Percentiles rank a stretch among this genome's conserved stretches.
These are phyloP conservation scores for Gracilaria gracilis DNA, from an alignment of 23 red algal genomes.

Conservation along the genomic window DNA sequence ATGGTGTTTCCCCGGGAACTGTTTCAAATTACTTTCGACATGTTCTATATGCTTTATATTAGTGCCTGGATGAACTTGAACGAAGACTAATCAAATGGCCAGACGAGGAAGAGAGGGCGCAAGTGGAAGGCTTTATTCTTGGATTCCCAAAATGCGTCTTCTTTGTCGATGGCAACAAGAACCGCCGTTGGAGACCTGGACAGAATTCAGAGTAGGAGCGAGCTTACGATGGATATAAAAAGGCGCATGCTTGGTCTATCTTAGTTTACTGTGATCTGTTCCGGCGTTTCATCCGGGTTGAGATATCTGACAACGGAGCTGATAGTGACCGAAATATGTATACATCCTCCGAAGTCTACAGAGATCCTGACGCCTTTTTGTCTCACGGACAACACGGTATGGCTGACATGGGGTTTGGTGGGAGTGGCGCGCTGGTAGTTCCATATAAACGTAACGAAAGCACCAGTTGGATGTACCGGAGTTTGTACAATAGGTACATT, in stretches of 20 bases:
- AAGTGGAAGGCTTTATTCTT: conserved; percentile 29
- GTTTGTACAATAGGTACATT: conserved; percentile 14
- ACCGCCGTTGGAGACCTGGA: conserved; percentile 9
- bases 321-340: conserved; percentile 44
- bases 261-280: neutral
- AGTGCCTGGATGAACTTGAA: no score
- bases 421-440: conserved; percentile 23
- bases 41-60: no score
- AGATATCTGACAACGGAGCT: conserved; percentile 27
- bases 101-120: no score
- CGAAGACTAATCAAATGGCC: no score
- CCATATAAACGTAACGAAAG: conserved; percentile 55
- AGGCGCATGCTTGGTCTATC: no score
- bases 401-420: conserved; percentile 42
- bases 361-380: neutral
- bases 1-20: no score
- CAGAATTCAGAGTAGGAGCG: neutral
- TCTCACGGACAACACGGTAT: conserved; percentile 18
- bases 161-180: conserved; percentile 46
- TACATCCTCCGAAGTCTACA: neutral
- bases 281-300: conserved; percentile 13
- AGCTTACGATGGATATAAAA: no score
- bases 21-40: no score
- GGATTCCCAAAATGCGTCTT: conserved; percentile 30
- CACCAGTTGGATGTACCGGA: conserved; percentile 34